Evolutionary conservation across 345 rosid species (phyloP), one percentile per base, ranked within the genome.

Genomic region (Acer saccharum): DNA sequence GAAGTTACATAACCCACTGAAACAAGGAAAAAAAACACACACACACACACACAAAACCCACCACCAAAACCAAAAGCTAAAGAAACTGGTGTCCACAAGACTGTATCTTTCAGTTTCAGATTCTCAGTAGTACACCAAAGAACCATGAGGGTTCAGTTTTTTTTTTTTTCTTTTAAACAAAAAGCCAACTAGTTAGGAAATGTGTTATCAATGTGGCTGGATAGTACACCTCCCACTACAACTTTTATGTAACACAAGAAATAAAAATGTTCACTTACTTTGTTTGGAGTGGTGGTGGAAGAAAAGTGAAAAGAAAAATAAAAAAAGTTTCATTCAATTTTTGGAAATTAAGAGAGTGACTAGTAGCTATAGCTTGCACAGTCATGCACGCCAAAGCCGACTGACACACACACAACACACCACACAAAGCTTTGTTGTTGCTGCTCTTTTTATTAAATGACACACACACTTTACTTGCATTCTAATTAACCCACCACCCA

Each of bases 361-460:
- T 72, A 78, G 12, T 58, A 58, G 63, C 63, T 58, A 10, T 57
- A 60, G 79, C 78, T 85, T 83, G 79, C 86, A 75, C 77, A 75
- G 80, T 74, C 21, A 77, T 73, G 86, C 87, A 88, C 89, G 88
- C 89, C 84, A 80, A 77, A 64, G 9, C 52, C 0, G 41, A 50
- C 89, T 84, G 89, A 86, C 87, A 88, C 81, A 58, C 61, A 86
- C 87, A 86, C 87, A 58, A 48, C 87, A 88, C 81, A 50, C 61
- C 39, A 35, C 39, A 79, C 50, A 20, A 20, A 60, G 82, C 87
- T 81, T 77, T 79, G 81, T 69, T 84, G 80, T 76, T 79, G 76
- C 75, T 67, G 27, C 77, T 35, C 62, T 62, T 54, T 76, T 71
- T 77, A 81, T 72, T 80, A 79, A 83, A 83, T 72, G 76, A 66